phyloP scores from a whole-genome alignment of 345 rosid species.

The Gynandropsis gynandra region DNA sequence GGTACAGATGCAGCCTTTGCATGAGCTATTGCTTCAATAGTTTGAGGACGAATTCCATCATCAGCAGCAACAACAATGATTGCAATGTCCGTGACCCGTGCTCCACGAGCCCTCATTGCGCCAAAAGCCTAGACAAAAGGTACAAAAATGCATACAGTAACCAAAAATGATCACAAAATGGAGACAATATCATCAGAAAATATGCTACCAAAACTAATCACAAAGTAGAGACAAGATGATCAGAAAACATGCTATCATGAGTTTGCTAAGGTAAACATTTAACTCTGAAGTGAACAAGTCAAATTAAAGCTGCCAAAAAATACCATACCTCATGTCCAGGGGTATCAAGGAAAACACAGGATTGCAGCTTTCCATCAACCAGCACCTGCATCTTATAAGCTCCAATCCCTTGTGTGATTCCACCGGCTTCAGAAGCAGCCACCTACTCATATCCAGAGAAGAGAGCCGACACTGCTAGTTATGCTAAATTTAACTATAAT shows the following conservation, averaged over 20 bases:
- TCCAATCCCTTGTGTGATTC: constrained; percentile 97
- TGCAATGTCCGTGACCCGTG: constrained; percentile 92
- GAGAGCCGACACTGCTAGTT: constrained; percentile 17
- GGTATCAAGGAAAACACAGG: constrained; percentile 96
- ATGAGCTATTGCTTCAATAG: constrained; percentile 96
- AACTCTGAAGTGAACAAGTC: constrained; percentile 7
- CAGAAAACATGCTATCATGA: constrained; percentile 11
- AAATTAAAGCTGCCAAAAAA: constrained; percentile 8
- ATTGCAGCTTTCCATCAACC: constrained; percentile 66
- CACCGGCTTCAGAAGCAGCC: constrained; percentile 96
- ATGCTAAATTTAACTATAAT: constrained; percentile 6
- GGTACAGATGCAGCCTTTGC: constrained; percentile 98
- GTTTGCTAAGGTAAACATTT: constrained; percentile 1
- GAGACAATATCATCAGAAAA: constrained; percentile 1
- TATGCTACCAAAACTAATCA: too few species aligned
- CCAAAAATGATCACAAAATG: constrained; percentile 5
- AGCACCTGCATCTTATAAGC: constrained; percentile 81
- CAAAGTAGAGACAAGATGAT: too few species aligned
- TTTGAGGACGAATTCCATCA: constrained; percentile 98
- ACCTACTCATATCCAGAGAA: constrained; percentile 46
- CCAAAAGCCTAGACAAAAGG: constrained; percentile 82
- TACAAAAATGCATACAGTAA: constrained; percentile 22
- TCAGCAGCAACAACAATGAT: constrained; percentile 96
- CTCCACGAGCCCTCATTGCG: constrained; percentile 99
- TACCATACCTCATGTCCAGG: constrained; percentile 89